Evolutionary conservation across 2,329 filamentous ascomycete species (phyloP).

Genomic region (Leptoxyphium fumago): DNA sequence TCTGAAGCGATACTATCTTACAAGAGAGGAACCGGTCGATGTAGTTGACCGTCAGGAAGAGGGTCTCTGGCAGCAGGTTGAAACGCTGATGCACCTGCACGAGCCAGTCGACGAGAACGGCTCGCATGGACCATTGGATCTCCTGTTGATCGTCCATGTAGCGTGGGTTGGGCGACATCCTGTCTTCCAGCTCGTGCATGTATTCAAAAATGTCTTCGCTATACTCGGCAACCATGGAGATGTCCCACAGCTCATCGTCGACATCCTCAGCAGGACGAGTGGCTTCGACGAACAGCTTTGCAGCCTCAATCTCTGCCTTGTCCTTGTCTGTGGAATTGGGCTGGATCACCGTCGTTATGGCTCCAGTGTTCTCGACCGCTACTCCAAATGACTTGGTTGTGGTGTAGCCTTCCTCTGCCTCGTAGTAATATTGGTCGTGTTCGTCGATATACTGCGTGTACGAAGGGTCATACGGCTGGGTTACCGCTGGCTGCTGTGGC

Average conservation of each 20-base stretch:
- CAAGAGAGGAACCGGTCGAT: constrained; percentile 90
- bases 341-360: constrained; percentile 50
- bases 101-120: constrained; percentile 94
- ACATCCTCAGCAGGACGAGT: constrained; percentile 57
- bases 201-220: constrained; percentile 90
- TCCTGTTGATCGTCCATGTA: constrained; percentile 98
- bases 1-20: constrained; percentile 89
- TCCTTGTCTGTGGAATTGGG: constrained; percentile 57
- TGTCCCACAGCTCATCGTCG: constrained; percentile 82
- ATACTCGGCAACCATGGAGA: constrained; percentile 96
- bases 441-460: constrained; percentile 57
- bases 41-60: constrained; percentile 92
- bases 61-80: constrained; percentile 76
- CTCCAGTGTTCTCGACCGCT: constrained; percentile 50
- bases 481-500: constrained; percentile 3
- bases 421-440: constrained; percentile 52
- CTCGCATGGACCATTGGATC: constrained; percentile 97
- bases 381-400: constrained; percentile 69
- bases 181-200: constrained; percentile 74
- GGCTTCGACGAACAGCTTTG: constrained; percentile 50
- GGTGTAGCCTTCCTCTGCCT: constrained; percentile 53
- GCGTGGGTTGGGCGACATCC: constrained; percentile 73
- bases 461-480: constrained; percentile 5
- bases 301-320: constrained; percentile 56
- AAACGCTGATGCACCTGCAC: constrained; percentile 93